Conservation (phyloP, 2,329 filamentous ascomycete species). For the Monosporascus cannonballus region DNA sequence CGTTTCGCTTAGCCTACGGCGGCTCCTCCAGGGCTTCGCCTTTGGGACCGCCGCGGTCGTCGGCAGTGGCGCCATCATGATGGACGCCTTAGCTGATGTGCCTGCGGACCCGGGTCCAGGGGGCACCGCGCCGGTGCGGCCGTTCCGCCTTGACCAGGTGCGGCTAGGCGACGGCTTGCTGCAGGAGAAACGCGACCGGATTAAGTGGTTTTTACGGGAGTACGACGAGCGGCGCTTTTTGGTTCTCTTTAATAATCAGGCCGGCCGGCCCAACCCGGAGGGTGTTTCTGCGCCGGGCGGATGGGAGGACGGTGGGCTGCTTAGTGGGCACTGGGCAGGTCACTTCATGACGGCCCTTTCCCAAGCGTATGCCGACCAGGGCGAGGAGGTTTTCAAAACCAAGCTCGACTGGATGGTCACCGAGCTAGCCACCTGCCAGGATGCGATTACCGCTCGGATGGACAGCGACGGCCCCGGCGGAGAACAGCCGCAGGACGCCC, state of each 20-base stretch:
- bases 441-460: constrained; percentile 25
- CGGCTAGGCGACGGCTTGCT: constrained; percentile 23
- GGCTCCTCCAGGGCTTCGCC: constrained; percentile 7
- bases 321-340: constrained; percentile 28
- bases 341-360: constrained; percentile 27
- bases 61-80: constrained; percentile 1
- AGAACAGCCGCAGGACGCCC: not conserved
- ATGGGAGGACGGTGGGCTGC: constrained; percentile 29
- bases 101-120: constrained; percentile 21
- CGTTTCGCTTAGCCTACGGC: constrained; percentile 3
- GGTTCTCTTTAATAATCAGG: constrained; percentile 27
- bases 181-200: constrained; percentile 27
- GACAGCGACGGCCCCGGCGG: constrained; percentile 2
- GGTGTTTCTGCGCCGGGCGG: constrained; percentile 22
- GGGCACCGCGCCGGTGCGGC: constrained; percentile 24
- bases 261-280: constrained; percentile 21
- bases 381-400: constrained; percentile 22
- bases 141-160: constrained; percentile 27
- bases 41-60: constrained; percentile 8
- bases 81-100: not conserved
- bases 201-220: constrained; percentile 22
- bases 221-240: constrained; percentile 26
- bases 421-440: constrained; percentile 23
- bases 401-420: constrained; percentile 29
- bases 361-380: constrained; percentile 27